phyloP scores from a whole-genome alignment of 805 yeast genomes.

The Wickerhamomyces subpelliculosus region DNA sequence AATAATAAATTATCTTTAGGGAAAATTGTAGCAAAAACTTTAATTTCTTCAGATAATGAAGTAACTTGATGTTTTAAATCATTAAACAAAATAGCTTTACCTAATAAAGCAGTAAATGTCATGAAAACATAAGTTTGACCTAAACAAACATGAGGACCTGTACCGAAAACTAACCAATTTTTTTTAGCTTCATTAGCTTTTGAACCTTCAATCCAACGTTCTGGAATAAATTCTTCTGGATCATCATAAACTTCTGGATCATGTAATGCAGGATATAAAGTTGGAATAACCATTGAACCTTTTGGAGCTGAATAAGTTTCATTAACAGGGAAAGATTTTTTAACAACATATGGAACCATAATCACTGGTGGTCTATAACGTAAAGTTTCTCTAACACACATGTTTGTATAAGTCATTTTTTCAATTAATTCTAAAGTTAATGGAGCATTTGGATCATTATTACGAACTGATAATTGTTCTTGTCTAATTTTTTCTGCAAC shows the following conservation, averaged over 20 bases:
- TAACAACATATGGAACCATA: conserved; percentile 96
- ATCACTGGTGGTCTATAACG: conserved; percentile 96
- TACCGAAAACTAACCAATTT: conserved; percentile 95
- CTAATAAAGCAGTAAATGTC: conserved; percentile 83
- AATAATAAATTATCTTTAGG: conserved; percentile 91
- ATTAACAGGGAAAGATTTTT: conserved; percentile 77
- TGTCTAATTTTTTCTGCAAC: conserved; percentile 79
- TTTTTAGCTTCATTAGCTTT: conserved; percentile 69
- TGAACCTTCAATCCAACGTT: conserved; percentile 85
- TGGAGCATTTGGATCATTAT: conserved; percentile 58
- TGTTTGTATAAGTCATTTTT: conserved; percentile 78
- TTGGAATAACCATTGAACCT: conserved; percentile 96
- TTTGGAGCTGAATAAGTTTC: conserved; percentile 88
- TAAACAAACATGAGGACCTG: conserved; percentile 94
- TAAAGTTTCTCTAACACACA: conserved; percentile 87
- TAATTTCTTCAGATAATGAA: conserved; percentile 80
- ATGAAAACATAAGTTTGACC: conserved; percentile 93
- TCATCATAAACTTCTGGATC: conserved; percentile 95
- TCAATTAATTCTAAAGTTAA: conserved; percentile 72
- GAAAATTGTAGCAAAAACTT: conserved; percentile 96
- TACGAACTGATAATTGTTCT: conserved; percentile 82
- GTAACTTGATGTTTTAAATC: conserved; percentile 83
- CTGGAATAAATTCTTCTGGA: conserved; percentile 93
- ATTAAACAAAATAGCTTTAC: conserved; percentile 77
- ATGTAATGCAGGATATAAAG: conserved; percentile 91